Conservation (phyloP, 495 filamentous ascomycete genomes). For the Bryoglossum gracile region DNA sequence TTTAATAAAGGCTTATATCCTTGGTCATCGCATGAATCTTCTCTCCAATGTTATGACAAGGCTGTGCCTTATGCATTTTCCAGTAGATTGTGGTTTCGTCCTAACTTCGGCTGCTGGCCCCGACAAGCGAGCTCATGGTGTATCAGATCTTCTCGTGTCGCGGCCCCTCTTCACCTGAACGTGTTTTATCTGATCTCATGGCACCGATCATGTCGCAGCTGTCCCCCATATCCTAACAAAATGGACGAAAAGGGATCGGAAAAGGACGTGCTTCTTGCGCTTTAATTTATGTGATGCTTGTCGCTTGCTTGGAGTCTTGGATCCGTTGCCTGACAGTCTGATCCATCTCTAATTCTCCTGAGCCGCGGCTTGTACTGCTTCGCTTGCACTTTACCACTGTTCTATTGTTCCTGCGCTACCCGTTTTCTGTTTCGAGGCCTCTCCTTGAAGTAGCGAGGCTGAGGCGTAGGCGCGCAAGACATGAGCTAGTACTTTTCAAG, state of each 20-base stretch:
- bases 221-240: no score
- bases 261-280: neutral
- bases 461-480: conserved; percentile 9
- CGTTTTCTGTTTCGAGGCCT: no score
- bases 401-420: neutral
- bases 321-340: no score
- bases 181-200: conserved; percentile 19
- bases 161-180: conserved; percentile 11
- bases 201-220: conserved; percentile 16
- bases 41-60: neutral
- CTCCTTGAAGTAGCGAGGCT: conserved; percentile 21
- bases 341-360: conserved; percentile 2
- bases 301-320: no score
- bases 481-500: conserved; percentile 1
- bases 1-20: neutral
- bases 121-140: conserved; percentile 12
- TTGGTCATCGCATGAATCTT: neutral
- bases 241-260: conserved; percentile 5
- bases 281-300: conserved; percentile 13
- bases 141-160: conserved; percentile 17
- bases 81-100: neutral
- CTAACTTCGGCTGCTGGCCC: conserved; percentile 3
- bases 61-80: conserved; percentile 1
- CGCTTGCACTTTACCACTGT: conserved; percentile 5
- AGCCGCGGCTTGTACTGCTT: neutral